Percentiles rank a stretch among this genome's conserved stretches.
phyloP scores from a whole-genome alignment of 1,284 basidiomycete species.

The Trametes versicolor region DNA sequence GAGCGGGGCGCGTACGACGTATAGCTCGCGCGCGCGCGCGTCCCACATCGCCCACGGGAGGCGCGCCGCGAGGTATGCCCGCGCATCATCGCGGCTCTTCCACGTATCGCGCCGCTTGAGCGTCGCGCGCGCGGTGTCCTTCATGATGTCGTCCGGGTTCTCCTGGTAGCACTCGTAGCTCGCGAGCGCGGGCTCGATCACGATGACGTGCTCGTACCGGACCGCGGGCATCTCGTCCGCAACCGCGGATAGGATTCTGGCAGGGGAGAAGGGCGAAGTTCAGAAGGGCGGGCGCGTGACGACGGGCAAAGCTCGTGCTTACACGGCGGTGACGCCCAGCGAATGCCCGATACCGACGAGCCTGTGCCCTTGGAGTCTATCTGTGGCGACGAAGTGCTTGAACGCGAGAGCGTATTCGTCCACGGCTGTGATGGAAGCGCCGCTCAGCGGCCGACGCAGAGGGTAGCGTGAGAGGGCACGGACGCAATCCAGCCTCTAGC shows the following conservation, averaged over 20 bases:
- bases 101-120: slow-evolving; percentile 24
- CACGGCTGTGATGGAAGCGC: slow-evolving; percentile 8
- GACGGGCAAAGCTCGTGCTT: slow-evolving; percentile 2
- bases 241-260: slow-evolving; percentile 44
- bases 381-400: not conserved
- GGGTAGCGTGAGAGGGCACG: not conserved
- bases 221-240: slow-evolving; percentile 1
- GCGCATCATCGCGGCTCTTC: slow-evolving; percentile 25
- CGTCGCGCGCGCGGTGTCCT: not conserved
- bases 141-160: slow-evolving; percentile 18
- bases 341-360: slow-evolving; percentile 19
- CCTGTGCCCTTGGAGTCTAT: not conserved
- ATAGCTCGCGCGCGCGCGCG: slow-evolving; percentile 23
- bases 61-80: slow-evolving; percentile 24
- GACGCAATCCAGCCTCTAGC: not conserved
- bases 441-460: not conserved
- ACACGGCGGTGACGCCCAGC: slow-evolving; percentile 7
- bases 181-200: slow-evolving; percentile 32
- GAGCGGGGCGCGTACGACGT: slow-evolving; percentile 17
- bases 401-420: slow-evolving; percentile 14
- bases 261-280: slow-evolving; percentile 26
- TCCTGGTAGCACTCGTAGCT: slow-evolving; percentile 10
- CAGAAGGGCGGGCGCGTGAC: slow-evolving; percentile 45
- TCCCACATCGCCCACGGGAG: slow-evolving; percentile 32
- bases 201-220: slow-evolving; percentile 19